A percentile compares a stretch with the other conserved stretches of the same genome.
Conservation (phyloP, 2,329 filamentous ascomycete species). For the Fusarium buxicola region DNA sequence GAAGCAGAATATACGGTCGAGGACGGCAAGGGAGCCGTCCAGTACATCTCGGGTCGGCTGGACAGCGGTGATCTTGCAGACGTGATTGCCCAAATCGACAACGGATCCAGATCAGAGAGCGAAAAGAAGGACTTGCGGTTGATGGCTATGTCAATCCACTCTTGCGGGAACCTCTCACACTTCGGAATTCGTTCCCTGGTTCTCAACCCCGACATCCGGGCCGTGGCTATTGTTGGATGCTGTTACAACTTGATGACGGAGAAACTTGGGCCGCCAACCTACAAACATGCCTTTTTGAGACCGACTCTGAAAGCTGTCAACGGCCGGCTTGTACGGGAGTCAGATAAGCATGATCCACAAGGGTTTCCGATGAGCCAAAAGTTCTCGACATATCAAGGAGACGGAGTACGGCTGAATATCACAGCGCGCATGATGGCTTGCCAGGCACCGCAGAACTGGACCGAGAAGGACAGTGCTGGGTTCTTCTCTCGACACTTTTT, state of each 20-base stretch:
- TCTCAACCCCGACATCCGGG: slow-evolving; percentile 84
- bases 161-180: slow-evolving; percentile 96
- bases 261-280: slow-evolving; percentile 85
- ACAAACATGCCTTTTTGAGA: slow-evolving; percentile 83
- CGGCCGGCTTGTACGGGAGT: slow-evolving; percentile 75
- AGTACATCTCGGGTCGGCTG: slow-evolving; percentile 81
- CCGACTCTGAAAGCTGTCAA: slow-evolving; percentile 74
- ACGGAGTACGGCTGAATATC: slow-evolving; percentile 88
- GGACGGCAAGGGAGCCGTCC: slow-evolving; percentile 75
- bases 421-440: slow-evolving; percentile 98
- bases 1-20: slow-evolving; percentile 64
- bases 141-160: slow-evolving; percentile 96
- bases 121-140: slow-evolving; percentile 61
- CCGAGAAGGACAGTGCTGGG: slow-evolving; percentile 77
- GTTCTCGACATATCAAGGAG: slow-evolving; percentile 67
- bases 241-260: slow-evolving; percentile 98
- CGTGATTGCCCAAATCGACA: slow-evolving; percentile 72
- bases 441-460: slow-evolving; percentile 95
- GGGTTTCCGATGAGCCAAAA: slow-evolving; percentile 92
- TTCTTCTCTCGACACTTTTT: slow-evolving; percentile 97
- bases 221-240: slow-evolving; percentile 96
- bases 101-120: slow-evolving; percentile 30
- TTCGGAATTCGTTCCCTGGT: slow-evolving; percentile 89
- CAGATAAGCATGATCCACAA: slow-evolving; percentile 82
- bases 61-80: slow-evolving; percentile 77